Conservation (phyloP, 306 rosid species). For the Quercus variabilis region DNA sequence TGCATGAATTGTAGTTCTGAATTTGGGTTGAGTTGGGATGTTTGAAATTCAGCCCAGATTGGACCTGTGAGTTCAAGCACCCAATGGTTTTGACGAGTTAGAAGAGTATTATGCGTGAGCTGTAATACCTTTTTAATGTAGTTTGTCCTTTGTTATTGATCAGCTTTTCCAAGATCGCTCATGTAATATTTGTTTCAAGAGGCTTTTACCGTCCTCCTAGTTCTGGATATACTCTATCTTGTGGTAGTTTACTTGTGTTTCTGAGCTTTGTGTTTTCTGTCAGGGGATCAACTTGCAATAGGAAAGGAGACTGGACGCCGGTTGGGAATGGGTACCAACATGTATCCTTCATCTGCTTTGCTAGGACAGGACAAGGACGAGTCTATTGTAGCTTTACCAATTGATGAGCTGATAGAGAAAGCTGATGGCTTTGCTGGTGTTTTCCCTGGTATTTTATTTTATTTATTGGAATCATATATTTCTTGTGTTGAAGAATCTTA, state of each 20-base stretch:
- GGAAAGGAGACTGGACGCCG: conserved; percentile 99
- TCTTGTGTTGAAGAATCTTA: conserved; percentile 2
- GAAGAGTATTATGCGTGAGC: neutral
- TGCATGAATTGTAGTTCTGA: neutral
- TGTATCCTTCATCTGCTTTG: conserved; percentile 98
- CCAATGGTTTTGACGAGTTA: neutral
- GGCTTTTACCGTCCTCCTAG: neutral
- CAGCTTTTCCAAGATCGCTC: neutral
- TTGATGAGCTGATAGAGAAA: conserved; percentile 90
- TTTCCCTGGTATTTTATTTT: conserved; percentile 69
- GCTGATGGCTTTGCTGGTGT: conserved; percentile 99
- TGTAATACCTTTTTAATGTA: neutral
- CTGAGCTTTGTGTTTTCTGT: conserved; percentile 9
- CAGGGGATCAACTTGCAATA: conserved; percentile 97
- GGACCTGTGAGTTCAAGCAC: neutral
- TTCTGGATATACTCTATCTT: neutral
- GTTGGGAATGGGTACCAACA: conserved; percentile 98
- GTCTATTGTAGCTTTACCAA: conserved; percentile 81
- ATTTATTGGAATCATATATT: neutral
- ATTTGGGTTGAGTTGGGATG: neutral
- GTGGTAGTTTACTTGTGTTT: neutral
- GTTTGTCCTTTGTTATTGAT: neutral
- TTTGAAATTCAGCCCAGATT: neutral
- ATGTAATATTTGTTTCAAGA: neutral
- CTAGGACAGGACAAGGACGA: conserved; percentile 94